These are phyloP conservation scores for Dactylella cylindrospora DNA, from an alignment of 2,329 filamentous ascomycete species.

Conservation along the genomic window DNA sequence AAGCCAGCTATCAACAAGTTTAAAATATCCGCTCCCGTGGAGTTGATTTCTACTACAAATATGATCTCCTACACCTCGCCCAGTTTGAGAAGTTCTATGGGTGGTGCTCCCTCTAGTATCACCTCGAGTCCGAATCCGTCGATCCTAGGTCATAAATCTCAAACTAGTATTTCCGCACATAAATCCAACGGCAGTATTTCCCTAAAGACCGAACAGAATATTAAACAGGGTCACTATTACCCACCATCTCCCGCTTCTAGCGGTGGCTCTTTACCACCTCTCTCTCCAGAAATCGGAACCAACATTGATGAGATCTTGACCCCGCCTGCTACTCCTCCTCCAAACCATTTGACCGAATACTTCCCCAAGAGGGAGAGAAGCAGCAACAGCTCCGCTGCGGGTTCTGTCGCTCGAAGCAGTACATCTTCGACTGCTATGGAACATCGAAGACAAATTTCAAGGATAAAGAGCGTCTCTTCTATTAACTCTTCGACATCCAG, in stretches of 20 bases:
- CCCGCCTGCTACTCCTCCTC: constrained; percentile 35
- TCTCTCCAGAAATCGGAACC: constrained; percentile 31
- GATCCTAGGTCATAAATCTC: constrained; percentile 1
- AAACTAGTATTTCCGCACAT: constrained; percentile 3
- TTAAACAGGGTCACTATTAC: constrained; percentile 10
- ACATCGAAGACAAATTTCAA: constrained; percentile 11
- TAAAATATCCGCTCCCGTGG: constrained; percentile 81
- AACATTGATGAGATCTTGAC: constrained; percentile 35
- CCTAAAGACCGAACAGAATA: constrained; percentile 14
- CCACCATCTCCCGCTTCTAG: constrained; percentile 59
- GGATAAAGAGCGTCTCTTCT: constrained; percentile 35
- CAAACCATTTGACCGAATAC: too few relatives aligned
- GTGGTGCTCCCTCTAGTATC: constrained; percentile 25
- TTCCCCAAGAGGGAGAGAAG: constrained; percentile 24
- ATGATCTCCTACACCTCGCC: constrained; percentile 94
- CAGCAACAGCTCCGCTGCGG: neutral
- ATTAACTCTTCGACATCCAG: constrained; percentile 29
- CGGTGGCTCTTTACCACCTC: constrained; percentile 27
- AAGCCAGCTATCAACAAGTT: constrained; percentile 32
- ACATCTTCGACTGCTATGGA: constrained; percentile 1
- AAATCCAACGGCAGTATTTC: neutral
- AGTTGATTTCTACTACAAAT: constrained; percentile 91
- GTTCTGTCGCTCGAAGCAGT: neutral
- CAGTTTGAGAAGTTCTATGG: constrained; percentile 51
- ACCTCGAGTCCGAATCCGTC: constrained; percentile 3